Base-by-base conservation (phyloP, 371 early-diverging fungal genomes). In the Syncephalastrum sp. region DNA sequence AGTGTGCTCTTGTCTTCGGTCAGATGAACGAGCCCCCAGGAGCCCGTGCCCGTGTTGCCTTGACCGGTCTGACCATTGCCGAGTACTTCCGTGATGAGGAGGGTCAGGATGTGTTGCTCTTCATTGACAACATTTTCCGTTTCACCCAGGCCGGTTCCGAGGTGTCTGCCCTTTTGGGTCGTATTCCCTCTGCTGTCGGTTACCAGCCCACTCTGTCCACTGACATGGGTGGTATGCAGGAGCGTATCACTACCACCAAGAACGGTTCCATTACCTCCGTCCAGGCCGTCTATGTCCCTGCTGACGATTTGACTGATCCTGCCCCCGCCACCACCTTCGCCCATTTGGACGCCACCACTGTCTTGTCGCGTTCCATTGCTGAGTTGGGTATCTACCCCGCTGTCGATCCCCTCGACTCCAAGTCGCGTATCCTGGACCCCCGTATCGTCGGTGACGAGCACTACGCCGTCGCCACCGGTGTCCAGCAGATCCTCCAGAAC, bases 11-110 rank as follows among this genome's bases (percentile, higher is more conserved):
- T 93, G 97, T 97, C 63, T 97, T 92, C 84, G 98, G 98, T 65
- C 96, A 97, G 84, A 97, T 97, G 98, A 97, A 97, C 93, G 98
- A 97, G 83, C 97, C 98, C 80, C 98, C 98, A 65, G 98, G 98
- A 81, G 98, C 98, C 69, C 95, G 98, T 92, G 98, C 98, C 67
- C 95, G 98, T 92, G 98, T 97, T 56, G 98, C 98, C 57, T 80
- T 97, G 74, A 97, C 98, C 58, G 98, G 98, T 71, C 81, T 97
- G 72, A 97, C 98, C 72, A 89, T 97, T 66, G 98, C 98, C 70
- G 98, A 97, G 83, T 96, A 97, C 85, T 97, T 97, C 94, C 95
- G 98, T 91, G 98, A 97, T 79, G 89, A 92, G 69, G 98, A 97
- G 81, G 97, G 97, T 66, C 96, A 97, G 83, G 98, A 97, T 81